A percentile compares a stretch with the other conserved stretches of the same genome.
Evolutionary conservation across 192 early-diverging fungal genomes (phyloP).

Genomic region (Geranomyces michiganensis): DNA sequence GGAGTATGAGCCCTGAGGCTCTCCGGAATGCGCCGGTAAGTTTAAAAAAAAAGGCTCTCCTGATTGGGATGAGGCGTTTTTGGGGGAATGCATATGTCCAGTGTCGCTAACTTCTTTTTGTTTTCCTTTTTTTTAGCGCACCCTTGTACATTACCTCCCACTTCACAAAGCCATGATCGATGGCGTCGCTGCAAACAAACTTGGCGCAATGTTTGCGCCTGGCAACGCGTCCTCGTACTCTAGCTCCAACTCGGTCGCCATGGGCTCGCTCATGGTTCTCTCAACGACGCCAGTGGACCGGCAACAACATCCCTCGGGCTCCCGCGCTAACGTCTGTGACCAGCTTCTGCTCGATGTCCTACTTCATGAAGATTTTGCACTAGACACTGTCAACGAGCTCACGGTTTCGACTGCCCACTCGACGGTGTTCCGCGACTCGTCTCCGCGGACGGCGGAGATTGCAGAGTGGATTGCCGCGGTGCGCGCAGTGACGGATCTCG

Average conservation of each 20-base stretch:
- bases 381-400: conserved; percentile 21
- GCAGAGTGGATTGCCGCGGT: conserved; percentile 42
- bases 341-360: conserved; percentile 28
- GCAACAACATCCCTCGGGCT: neutral
- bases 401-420: conserved; percentile 21
- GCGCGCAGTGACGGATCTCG: conserved; percentile 5
- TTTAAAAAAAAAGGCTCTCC: too few relatives aligned
- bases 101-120: too few relatives aligned
- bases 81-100: too few relatives aligned
- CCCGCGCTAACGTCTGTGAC: conserved; percentile 1
- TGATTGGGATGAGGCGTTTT: too few relatives aligned
- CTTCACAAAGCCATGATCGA: conserved; percentile 42
- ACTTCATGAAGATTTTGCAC: conserved; percentile 27
- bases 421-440: conserved; percentile 11
- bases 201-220: conserved; percentile 1
- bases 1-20: conserved; percentile 35
- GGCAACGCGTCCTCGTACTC: conserved; percentile 3
- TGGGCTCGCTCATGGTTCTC: conserved; percentile 2
- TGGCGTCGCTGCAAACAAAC: neutral
- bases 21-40: conserved; percentile 39
- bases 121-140: conserved; percentile 29
- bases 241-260: conserved; percentile 4
- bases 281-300: conserved; percentile 7
- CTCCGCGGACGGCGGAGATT: conserved; percentile 30
- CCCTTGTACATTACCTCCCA: conserved; percentile 47